A percentile compares a stretch with the other conserved stretches of the same genome.
These are phyloP conservation scores for Aspergillus pseudoterreus DNA, from an alignment of 2,329 filamentous ascomycete genomes.

Conservation along the genomic window DNA sequence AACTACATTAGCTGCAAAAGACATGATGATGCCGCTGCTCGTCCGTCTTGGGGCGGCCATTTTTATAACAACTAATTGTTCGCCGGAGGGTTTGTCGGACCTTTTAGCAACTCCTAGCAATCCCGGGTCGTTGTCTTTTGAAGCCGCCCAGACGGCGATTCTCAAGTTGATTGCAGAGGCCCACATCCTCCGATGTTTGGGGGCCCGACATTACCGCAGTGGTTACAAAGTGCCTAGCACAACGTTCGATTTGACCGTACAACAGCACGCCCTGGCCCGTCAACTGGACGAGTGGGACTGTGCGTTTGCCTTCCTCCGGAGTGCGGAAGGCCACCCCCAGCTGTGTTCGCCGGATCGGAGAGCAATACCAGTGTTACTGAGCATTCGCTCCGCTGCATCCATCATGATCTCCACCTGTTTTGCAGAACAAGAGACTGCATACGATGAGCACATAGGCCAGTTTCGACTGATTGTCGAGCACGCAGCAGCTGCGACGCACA, in stretches of 20 bases:
- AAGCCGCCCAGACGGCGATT: no score
- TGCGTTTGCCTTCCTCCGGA: neutral
- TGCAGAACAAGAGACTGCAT: neutral
- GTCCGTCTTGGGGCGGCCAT: constrained; percentile 20
- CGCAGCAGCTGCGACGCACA: constrained; percentile 10
- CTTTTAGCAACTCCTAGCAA: no score
- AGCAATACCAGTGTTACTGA: neutral
- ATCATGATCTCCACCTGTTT: neutral
- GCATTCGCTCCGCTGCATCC: neutral
- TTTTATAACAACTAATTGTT: no score
- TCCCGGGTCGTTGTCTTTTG: no score
- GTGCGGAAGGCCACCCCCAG: neutral
- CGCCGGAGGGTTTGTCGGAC: no score
- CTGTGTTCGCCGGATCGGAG: neutral
- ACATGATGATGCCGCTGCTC: constrained; percentile 28
- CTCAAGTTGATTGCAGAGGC: neutral
- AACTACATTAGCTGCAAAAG: constrained; percentile 10
- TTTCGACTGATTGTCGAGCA: neutral
- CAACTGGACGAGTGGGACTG: neutral
- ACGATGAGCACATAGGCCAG: neutral
- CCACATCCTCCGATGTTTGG: neutral
- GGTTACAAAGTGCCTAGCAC: neutral
- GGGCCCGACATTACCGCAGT: no score
- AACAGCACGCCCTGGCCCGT: neutral
- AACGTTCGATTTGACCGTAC: neutral